Evolutionary conservation across 495 filamentous ascomycete genomes (phyloP).

Genomic region (Lophiostoma macrostomum): DNA sequence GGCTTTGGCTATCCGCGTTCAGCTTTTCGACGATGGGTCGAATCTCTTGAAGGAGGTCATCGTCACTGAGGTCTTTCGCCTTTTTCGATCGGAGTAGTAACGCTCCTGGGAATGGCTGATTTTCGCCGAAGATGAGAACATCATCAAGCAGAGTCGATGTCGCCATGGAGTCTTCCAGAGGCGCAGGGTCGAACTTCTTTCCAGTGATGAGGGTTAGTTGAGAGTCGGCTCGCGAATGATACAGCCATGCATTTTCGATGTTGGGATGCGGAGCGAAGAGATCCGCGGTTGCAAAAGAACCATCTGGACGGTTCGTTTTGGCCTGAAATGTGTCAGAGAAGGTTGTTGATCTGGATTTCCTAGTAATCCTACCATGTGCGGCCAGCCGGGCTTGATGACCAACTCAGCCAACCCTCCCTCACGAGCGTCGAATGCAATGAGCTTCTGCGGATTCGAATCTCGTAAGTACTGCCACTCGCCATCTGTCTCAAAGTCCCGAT

Average conservation of each 20-base stretch:
- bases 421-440: constrained; percentile 51
- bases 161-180: constrained; percentile 52
- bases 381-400: constrained; percentile 57
- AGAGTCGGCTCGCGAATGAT: constrained; percentile 58
- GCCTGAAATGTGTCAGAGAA: constrained; percentile 30
- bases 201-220: constrained; percentile 62
- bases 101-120: constrained; percentile 45
- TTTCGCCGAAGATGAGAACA: constrained; percentile 51
- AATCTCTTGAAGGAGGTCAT: constrained; percentile 29
- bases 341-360: not conserved
- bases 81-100: constrained; percentile 38
- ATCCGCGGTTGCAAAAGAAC: constrained; percentile 57
- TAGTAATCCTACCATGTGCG: constrained; percentile 47
- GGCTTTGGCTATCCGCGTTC: constrained; percentile 43
- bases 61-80: not conserved
- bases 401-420: constrained; percentile 57
- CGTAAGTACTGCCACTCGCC: constrained; percentile 68
- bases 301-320: constrained; percentile 56
- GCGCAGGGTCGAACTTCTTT: constrained; percentile 66
- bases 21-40: constrained; percentile 37
- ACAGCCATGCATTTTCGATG: constrained; percentile 55
- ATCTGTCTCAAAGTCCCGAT: constrained; percentile 52
- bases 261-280: constrained; percentile 55
- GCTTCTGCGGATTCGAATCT: not conserved
- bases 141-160: constrained; percentile 41